A percentile compares a stretch with the other conserved stretches of the same genome.
phyloP scores from a whole-genome alignment of 768 basidiomycete species.

The Boletus tomentosulus region DNA sequence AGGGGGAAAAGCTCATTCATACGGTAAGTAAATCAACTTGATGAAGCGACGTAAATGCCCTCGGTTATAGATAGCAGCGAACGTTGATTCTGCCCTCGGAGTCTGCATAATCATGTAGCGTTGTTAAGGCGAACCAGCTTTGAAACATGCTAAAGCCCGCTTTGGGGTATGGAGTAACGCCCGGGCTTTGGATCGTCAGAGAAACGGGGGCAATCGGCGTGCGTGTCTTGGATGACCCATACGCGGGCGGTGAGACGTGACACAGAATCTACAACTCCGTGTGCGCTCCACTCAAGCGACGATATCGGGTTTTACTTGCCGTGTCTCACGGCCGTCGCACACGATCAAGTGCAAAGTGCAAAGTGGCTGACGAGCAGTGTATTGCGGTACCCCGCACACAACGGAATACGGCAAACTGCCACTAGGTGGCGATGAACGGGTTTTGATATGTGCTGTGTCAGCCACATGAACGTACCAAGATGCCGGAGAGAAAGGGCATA shows the following conservation, averaged over 20 bases:
- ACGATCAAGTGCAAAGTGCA: slow-evolving; percentile 19
- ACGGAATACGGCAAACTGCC: no score
- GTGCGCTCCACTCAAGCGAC: slow-evolving; percentile 5
- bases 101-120: neutral
- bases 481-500: slow-evolving; percentile 4
- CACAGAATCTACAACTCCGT: neutral
- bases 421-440: neutral
- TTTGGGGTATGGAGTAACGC: neutral
- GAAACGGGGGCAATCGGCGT: neutral
- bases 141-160: neutral
- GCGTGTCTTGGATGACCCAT: neutral
- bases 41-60: neutral
- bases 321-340: slow-evolving; percentile 2
- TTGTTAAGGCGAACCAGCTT: neutral
- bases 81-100: neutral
- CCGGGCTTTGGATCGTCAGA: neutral
- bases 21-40: neutral
- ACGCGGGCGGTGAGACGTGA: neutral
- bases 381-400: slow-evolving; percentile 33
- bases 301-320: neutral
- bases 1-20: neutral
- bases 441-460: neutral
- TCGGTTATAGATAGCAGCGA: neutral
- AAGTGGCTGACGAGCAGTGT: slow-evolving; percentile 33
- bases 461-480: slow-evolving; percentile 13